These are phyloP conservation scores for Paspalum notatum DNA, from an alignment of 176 grass and related monocot genomes.

Conservation along the genomic window DNA sequence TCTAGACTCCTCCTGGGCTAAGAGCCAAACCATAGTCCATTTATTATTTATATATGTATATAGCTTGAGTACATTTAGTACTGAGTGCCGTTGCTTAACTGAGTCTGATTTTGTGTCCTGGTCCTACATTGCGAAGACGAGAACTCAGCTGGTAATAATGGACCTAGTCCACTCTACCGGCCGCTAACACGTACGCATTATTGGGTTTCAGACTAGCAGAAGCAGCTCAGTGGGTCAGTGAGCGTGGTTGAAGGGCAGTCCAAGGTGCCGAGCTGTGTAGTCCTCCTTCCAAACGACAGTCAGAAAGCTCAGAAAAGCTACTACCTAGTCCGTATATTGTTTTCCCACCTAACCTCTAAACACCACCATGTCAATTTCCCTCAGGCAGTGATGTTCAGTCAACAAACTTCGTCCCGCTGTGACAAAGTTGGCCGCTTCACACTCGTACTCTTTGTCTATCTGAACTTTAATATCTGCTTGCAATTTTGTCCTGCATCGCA, in stretches of 20 bases:
- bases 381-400: background rate
- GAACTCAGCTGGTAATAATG: background rate
- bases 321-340: no score
- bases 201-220: slow-evolving; percentile 3
- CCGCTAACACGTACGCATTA: background rate
- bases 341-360: background rate
- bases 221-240: background rate
- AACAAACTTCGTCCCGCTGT: no score
- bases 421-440: no score
- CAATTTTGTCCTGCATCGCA: no score
- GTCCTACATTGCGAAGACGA: background rate
- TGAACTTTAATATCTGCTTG: no score
- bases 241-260: slow-evolving; percentile 25
- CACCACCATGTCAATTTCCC: background rate
- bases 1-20: no score
- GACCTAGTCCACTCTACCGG: slow-evolving; percentile 1
- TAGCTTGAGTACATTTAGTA: no score
- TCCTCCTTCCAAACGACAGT: background rate
- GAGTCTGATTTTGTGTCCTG: background rate
- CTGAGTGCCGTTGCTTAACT: no score
- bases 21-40: no score
- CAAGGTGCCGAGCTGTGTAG: background rate
- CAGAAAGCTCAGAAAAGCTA: background rate
- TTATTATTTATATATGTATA: no score
- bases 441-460: no score